A percentile compares a stretch with the other conserved stretches of the same genome.
Conservation (phyloP, 768 basidiomycete genomes). For the Saitozyma podzolica region DNA sequence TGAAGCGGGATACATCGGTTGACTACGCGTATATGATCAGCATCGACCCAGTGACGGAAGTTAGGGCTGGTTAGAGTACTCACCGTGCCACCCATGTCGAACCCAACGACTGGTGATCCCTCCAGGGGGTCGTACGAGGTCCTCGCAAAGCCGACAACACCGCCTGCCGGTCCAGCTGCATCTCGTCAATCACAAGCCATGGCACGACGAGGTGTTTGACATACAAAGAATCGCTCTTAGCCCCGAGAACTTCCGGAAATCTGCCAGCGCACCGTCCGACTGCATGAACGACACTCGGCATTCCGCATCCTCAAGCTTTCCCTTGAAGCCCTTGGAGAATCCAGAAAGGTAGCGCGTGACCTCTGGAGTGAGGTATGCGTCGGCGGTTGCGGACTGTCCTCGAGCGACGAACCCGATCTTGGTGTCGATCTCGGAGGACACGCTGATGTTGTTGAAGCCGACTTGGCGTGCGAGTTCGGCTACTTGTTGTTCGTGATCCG, state of each 20-base stretch:
- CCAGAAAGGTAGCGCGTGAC: conserved; percentile 80
- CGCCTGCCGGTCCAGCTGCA: conserved; percentile 69
- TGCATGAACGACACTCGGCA: conserved; percentile 84
- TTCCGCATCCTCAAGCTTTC: conserved; percentile 55
- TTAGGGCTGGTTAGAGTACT: too few species aligned
- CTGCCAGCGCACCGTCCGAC: conserved; percentile 63
- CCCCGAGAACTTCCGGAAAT: conserved; percentile 71
- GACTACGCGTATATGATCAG: conserved; percentile 50
- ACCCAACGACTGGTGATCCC: conserved; percentile 75
- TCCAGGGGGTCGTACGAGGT: conserved; percentile 78
- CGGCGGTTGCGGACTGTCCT: conserved; percentile 86
- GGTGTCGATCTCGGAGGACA: conserved; percentile 61
- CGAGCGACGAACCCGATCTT: conserved; percentile 72
- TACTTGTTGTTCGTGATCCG: conserved; percentile 75
- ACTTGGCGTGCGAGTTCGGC: conserved; percentile 71
- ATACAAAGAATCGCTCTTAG: conserved; percentile 81
- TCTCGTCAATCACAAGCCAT: too few species aligned
- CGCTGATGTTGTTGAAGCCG: conserved; percentile 85
- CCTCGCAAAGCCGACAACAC: conserved; percentile 89
- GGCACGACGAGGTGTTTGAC: too few species aligned
- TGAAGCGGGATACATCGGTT: conserved; percentile 89
- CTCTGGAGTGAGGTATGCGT: conserved; percentile 93
- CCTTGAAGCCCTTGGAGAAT: conserved; percentile 84
- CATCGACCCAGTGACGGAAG: too few species aligned
- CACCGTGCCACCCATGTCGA: conserved; percentile 85